Base-by-base conservation (phyloP, 768 basidiomycete genomes). In the Tulasnella sp. region DNA sequence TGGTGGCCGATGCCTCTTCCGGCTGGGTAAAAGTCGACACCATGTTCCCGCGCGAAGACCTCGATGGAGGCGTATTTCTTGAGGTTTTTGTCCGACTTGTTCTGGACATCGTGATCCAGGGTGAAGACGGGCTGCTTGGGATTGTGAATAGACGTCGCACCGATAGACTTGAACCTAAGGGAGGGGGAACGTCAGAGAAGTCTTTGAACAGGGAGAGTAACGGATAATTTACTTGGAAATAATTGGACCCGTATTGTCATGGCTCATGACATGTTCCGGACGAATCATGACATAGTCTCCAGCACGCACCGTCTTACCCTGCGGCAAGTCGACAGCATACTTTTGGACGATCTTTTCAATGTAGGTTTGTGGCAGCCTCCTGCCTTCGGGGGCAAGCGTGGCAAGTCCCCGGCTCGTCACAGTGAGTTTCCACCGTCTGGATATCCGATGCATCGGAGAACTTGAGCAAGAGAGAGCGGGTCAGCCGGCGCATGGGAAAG, bases 211-310 rank as follows among this genome's bases (percentile, higher is more conserved):
- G 12, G 79, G 50, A 64, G 81, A 78, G 82, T 44, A 75, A 28
- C 31, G 58, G 69, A 54, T 82, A 77, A 72, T 93, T 84, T 84
- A 96, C 96, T 99, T 99, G 85, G 94, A 93, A 81, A 99, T 97
- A 82, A 99, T 97, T 9, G 98, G 97, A 0, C 96, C 98, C 18
- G 98, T 99, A 85, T 99, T 99, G 84, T 99, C 98, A 83, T 97
- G 96, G 14, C 95, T 97, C 96, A 97, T 97, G 83, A 98, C 96
- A 90, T 99, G 96, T 85, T 98, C 93, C 34, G 98, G 98, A 60
- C 92, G 91, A 87, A 99, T 98, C 97, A 98, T 99, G 54, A 99
- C 96, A 92, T 99, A 99, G 92, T 99, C 98, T 20, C 97, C 98
- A 50, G 96, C 95, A 83, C 91, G 92, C 83, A 99, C 94, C 22